phyloP scores from a whole-genome alignment of 345 rosid genomes.

The Eucalyptus paniculata region DNA sequence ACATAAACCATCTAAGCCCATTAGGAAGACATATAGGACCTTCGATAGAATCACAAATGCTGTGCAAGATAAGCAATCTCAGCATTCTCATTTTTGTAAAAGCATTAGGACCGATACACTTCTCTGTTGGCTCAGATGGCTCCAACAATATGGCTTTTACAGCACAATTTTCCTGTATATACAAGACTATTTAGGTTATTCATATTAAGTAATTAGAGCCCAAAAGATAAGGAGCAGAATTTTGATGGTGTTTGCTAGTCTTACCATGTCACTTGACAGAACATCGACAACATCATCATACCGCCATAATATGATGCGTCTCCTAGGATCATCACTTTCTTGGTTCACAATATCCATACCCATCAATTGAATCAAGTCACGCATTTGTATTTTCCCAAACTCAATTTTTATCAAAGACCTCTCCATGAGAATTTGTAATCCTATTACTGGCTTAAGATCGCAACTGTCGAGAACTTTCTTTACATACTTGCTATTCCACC shows the following conservation, averaged over 20 bases:
- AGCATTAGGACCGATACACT: accelerated
- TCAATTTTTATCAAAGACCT: neutral
- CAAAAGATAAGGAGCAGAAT: neutral
- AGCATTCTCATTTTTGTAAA: neutral
- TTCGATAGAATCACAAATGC: neutral
- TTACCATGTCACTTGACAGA: neutral
- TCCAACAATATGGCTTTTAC: neutral
- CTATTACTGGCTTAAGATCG: accelerated
- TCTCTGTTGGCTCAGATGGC: accelerated
- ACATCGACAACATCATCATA: neutral
- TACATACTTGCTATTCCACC: too few species aligned
- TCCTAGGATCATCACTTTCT: neutral
- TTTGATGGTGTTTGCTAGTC: neutral
- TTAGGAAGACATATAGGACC: neutral
- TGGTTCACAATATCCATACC: neutral
- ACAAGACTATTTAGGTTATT: neutral
- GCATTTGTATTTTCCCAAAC: accelerated
- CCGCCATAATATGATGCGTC: neutral
- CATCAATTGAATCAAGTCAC: neutral
- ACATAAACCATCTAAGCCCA: neutral
- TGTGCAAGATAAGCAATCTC: neutral
- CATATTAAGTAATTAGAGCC: accelerated
- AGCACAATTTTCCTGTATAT: neutral
- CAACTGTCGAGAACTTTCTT: neutral
- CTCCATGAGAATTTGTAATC: neutral